These are phyloP conservation scores for Astrothelium subdiscretum DNA, from an alignment of 495 filamentous ascomycete genomes.

Conservation along the genomic window DNA sequence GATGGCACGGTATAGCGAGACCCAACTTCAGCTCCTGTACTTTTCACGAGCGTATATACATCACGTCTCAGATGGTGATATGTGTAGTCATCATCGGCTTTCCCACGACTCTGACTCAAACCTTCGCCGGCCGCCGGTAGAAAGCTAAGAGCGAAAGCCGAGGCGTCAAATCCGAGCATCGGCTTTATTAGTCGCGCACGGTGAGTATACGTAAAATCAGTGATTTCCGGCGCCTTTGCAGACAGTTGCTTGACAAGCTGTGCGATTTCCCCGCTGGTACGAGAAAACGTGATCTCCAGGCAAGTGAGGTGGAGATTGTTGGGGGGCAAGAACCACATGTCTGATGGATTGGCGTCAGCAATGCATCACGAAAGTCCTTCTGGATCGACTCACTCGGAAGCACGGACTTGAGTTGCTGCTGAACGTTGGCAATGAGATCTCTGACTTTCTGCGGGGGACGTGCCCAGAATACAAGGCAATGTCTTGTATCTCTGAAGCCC, in stretches of 20 bases:
- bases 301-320: conserved; percentile 74
- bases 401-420: conserved; percentile 47
- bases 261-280: conserved; percentile 49
- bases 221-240: conserved; percentile 39
- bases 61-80: conserved; percentile 87
- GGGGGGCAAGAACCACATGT: conserved; percentile 73
- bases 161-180: conserved; percentile 68
- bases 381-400: conserved; percentile 48
- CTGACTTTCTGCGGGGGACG: conserved; percentile 61
- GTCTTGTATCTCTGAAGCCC: conserved; percentile 54
- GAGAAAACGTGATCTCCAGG: conserved; percentile 67
- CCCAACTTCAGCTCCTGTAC: conserved; percentile 47
- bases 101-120: conserved; percentile 19
- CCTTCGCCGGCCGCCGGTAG: conserved; percentile 57
- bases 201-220: conserved; percentile 49
- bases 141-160: conserved; percentile 77
- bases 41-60: conserved; percentile 47
- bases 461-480: conserved; percentile 82
- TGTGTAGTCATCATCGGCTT: conserved; percentile 50
- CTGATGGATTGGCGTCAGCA: conserved; percentile 30
- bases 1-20: conserved; percentile 78
- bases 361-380: background rate
- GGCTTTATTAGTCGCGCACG: conserved; percentile 69
- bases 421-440: conserved; percentile 53
- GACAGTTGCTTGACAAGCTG: conserved; percentile 43